Evolutionary conservation across 1,284 basidiomycete species (phyloP).

Genomic region (Ustilago lituana): DNA sequence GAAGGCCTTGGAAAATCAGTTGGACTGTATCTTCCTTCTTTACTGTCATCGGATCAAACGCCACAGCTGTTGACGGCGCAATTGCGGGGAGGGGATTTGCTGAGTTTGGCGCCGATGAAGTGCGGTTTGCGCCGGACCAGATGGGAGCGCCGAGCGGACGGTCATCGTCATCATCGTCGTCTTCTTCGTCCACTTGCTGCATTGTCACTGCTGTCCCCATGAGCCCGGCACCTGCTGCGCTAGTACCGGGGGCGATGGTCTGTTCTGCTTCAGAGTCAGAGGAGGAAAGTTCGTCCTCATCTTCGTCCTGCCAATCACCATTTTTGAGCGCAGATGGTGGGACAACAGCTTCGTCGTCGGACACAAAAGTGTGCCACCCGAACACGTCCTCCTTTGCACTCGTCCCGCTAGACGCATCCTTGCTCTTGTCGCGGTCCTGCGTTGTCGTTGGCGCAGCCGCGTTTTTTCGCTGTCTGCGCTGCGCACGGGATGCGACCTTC

Average conservation of each 20-base stretch:
- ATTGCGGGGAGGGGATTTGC: neutral
- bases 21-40: slow-evolving; percentile 35
- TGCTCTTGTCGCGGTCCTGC: neutral
- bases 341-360: slow-evolving; percentile 18
- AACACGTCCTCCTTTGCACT: slow-evolving; percentile 7
- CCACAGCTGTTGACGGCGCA: neutral
- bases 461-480: slow-evolving; percentile 17
- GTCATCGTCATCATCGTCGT: slow-evolving; percentile 49
- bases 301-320: slow-evolving; percentile 12
- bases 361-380: slow-evolving; percentile 31
- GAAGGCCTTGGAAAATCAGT: slow-evolving; percentile 42
- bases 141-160: slow-evolving; percentile 35
- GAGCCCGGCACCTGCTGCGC: slow-evolving; percentile 3
- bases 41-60: neutral
- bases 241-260: neutral
- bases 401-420: neutral
- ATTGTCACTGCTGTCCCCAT: slow-evolving; percentile 34
- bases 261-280: slow-evolving; percentile 24
- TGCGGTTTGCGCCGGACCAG: slow-evolving; percentile 15
- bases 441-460: neutral
- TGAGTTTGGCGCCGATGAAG: neutral
- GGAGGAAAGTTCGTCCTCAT: slow-evolving; percentile 10
- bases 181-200: slow-evolving; percentile 40
- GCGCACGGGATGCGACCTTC: slow-evolving; percentile 4
- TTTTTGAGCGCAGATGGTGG: neutral